Evolutionary conservation across 2,329 filamentous ascomycete genomes (phyloP), one percentile per base, ranked within the genome.

Genomic region (Xylaria sp.): DNA sequence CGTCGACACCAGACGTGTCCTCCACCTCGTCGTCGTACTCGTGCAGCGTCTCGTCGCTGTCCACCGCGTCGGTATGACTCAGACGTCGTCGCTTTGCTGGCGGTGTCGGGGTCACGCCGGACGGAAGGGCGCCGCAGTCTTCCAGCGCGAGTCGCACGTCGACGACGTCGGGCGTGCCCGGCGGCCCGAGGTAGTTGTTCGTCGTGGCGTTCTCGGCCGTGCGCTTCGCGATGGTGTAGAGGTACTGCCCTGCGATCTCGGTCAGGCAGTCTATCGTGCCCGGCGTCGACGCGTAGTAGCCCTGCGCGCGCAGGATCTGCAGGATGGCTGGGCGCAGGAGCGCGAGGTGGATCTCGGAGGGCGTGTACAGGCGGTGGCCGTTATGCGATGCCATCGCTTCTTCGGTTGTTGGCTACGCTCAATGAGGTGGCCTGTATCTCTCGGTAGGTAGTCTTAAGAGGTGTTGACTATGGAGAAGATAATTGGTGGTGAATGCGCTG

Each of bases 251-350:
- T 0, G 93, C 90, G 7, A 98, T 86, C 80, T 98, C 94, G 14
- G 93, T 92, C n/a, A 98, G 80, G 9, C 92, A 90, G 81, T 98
- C 94, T 65, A 98, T 85, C 6, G 97, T 94, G 3, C 91, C 91
- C 1, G 93, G 90, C 63, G 90, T 90, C 59, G 93, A 92, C 50
- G 91, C 86, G 79, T 97, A 93, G 82, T 97, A 98, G 78, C 95
- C 95, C 27, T 93, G 91, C 34, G 94, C 93, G 77, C 95, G 93
- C 60, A 98, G 89, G 75, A 97, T 95, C 81, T 98, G 94, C 66
- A 98, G 89, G 69, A 98, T 89, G 56, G 91, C 90, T 1, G 95
- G 95, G 50, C 94, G 93, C 65, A 98, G 86, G 71, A 97, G 90
- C 69, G 92, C 91, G 80, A 93, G 91, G 82, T 78, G 71, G 32